phyloP scores from a whole-genome alignment of 2,329 filamentous ascomycete species.

The Cordyceps farinosa region DNA sequence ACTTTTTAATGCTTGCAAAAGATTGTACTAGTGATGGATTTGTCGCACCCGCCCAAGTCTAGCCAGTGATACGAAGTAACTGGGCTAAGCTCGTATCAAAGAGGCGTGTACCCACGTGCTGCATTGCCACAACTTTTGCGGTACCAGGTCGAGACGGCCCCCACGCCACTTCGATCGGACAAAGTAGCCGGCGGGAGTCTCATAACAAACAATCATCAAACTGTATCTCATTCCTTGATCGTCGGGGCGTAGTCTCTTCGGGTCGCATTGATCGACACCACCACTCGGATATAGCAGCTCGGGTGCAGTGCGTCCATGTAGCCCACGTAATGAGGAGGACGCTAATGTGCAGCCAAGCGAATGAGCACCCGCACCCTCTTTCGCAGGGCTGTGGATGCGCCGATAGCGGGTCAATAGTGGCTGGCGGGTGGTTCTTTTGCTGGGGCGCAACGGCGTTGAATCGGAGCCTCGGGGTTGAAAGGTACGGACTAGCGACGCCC shows the following conservation, averaged over 20 bases:
- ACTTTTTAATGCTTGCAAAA: too few species aligned
- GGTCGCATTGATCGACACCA: neutral
- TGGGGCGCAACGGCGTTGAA: neutral
- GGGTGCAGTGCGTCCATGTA: neutral
- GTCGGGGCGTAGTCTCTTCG: neutral
- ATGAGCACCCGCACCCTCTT: neutral
- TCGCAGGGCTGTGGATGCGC: neutral
- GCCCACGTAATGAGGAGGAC: neutral
- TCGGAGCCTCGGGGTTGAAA: neutral
- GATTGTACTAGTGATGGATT: too few species aligned
- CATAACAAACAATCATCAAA: neutral
- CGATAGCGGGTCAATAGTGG: constrained; percentile 1
- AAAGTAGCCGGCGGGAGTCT: neutral
- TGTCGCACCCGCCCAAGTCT: too few species aligned
- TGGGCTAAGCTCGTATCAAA: too few species aligned
- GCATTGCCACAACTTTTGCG: too few species aligned
- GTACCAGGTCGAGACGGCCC: neutral
- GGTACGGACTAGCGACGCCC: neutral
- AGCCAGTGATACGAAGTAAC: too few species aligned
- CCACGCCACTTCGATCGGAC: neutral
- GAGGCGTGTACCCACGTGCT: neutral
- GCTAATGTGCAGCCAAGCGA: neutral
- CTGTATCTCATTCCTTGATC: neutral
- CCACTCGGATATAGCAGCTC: neutral
- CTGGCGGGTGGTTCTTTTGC: neutral